Evolutionary conservation across 371 early-diverging fungal genomes (phyloP).

Genomic region (Choanephora cucurbitarum): DNA sequence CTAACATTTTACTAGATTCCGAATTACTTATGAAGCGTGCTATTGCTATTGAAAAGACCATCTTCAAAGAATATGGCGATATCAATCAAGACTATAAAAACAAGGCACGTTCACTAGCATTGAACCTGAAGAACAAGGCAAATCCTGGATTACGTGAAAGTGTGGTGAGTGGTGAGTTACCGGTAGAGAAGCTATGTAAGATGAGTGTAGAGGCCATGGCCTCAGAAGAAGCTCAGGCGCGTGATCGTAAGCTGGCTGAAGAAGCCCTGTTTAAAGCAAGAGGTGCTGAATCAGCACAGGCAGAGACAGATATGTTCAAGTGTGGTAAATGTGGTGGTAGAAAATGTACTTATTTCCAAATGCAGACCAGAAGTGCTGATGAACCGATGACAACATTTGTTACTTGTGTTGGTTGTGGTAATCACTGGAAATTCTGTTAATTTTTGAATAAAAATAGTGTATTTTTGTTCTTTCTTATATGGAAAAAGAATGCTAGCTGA

Average conservation of each 20-base stretch:
- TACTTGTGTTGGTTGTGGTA: slow-evolving; percentile 81
- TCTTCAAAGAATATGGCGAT: slow-evolving; percentile 56
- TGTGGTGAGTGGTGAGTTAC: slow-evolving; percentile 72
- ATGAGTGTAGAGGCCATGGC: slow-evolving; percentile 90
- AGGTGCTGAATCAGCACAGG: slow-evolving; percentile 76
- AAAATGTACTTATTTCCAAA: slow-evolving; percentile 95
- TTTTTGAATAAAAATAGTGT: background rate
- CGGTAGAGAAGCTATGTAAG: slow-evolving; percentile 65
- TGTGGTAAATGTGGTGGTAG: slow-evolving; percentile 94
- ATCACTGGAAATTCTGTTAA: slow-evolving; percentile 78
- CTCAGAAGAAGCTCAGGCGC: slow-evolving; percentile 77
- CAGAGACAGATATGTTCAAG: slow-evolving; percentile 93
- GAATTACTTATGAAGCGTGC: slow-evolving; percentile 65
- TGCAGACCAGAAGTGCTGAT: slow-evolving; percentile 93
- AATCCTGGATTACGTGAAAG: slow-evolving; percentile 80
- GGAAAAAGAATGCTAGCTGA: too few relatives aligned
- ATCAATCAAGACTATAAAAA: slow-evolving; percentile 71
- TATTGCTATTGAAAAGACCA: slow-evolving; percentile 64
- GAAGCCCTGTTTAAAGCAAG: slow-evolving; percentile 78
- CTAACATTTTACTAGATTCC: slow-evolving; percentile 57
- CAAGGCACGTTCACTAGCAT: slow-evolving; percentile 78
- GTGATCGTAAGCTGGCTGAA: slow-evolving; percentile 70
- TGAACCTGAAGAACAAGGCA: slow-evolving; percentile 81
- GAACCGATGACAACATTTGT: slow-evolving; percentile 98
- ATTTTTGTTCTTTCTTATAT: slow-evolving; percentile 10